These are phyloP conservation scores for Megacollybia marginata DNA, from an alignment of 768 basidiomycete genomes.

Conservation along the genomic window DNA sequence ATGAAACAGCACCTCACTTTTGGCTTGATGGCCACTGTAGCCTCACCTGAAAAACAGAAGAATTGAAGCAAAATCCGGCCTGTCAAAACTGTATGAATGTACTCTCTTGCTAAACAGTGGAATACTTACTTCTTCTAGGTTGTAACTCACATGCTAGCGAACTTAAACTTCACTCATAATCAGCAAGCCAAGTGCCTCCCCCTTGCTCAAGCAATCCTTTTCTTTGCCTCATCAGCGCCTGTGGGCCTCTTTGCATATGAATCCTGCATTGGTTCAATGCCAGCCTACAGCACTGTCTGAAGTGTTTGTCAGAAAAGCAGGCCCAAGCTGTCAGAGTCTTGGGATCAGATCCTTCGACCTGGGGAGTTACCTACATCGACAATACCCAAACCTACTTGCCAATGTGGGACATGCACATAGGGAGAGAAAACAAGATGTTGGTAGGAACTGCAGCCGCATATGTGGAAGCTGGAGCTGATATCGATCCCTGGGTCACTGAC, in stretches of 20 bases:
- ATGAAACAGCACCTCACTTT: not conserved
- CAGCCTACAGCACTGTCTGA: constrained; percentile 15
- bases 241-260: constrained; percentile 6
- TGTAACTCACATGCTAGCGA: too few species aligned
- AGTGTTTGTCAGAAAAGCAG: constrained; percentile 15
- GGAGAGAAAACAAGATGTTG: constrained; percentile 17
- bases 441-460: constrained; percentile 20
- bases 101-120: too few species aligned
- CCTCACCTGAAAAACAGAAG: too few species aligned
- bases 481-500: constrained; percentile 11
- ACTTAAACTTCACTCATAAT: too few species aligned
- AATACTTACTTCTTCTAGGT: too few species aligned
- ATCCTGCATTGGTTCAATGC: constrained; percentile 8
- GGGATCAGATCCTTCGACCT: constrained; percentile 8
- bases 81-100: not conserved
- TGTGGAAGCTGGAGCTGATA: constrained; percentile 10
- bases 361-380: constrained; percentile 15
- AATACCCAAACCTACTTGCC: constrained; percentile 22
- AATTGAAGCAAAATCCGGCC: too few species aligned
- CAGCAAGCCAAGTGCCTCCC: too few species aligned
- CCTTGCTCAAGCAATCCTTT: too few species aligned
- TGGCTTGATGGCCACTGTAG: too few species aligned
- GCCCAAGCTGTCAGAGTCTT: constrained; percentile 4
- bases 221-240: not conserved
- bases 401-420: constrained; percentile 20